Evolutionary conservation across 768 basidiomycete genomes (phyloP), one percentile per base, ranked within the genome.

Genomic region (Boletellus sp.): DNA sequence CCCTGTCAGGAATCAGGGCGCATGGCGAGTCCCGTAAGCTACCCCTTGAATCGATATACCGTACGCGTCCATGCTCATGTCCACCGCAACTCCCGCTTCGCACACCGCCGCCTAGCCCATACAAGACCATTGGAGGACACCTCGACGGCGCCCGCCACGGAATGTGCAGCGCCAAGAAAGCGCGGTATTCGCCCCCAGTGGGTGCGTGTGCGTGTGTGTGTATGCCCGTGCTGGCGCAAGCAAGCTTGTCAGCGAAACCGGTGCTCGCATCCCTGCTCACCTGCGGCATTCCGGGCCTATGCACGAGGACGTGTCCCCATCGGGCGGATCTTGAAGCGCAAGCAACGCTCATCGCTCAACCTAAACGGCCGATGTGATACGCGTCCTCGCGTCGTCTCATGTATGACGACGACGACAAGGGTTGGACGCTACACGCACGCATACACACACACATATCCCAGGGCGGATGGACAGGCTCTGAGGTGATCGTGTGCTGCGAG

Each of bases 241-340:
- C 22, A 35, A 23, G 44, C 16, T 10, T 31, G 36, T 45, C 43
- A 45, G 36, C 34, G 24, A 51, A 28, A 54, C 54, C 52, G 33
- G 59, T 54, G 54, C 34, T 54, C 31, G 37, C 37, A n/a, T 17
- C 31, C 45, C 42, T 48, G 41, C 35, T 28, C 37, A 50, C 50
- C 31, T 36, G 24, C 31, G 41, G 32, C 37, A 45, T 48, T 48
- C n/a, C 28, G 28, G 28, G 17, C 22, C 35, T 4, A 39, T 15
- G 12, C 53, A 35, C 50, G 42, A 28, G 42, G 42, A 19, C 4
- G 41, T 37, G 35, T 43, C 16, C 35, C 44, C 50, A 50, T 61
- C 56, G 34, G 15, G 48, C 47, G 52, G 59, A 64, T 50, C 56
- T 60, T 23, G 44, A 50, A 50, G 51, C 34, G 7, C n/a, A 28